These are phyloP conservation scores for Petunia secreta DNA, from an alignment of 257 asterid genomes.

Conservation along the genomic window DNA sequence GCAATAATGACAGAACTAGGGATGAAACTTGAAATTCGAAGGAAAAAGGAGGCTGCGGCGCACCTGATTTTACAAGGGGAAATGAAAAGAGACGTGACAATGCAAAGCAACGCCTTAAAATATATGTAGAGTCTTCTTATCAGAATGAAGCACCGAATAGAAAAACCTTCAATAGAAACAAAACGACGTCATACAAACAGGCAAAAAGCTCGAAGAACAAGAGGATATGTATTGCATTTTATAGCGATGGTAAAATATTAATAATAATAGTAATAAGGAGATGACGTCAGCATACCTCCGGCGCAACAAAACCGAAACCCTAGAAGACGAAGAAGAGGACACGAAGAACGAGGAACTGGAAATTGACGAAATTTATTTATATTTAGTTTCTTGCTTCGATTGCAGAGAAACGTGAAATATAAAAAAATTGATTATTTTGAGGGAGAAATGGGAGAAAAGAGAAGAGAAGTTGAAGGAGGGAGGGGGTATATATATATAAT, in stretches of 20 bases:
- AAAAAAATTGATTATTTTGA: not conserved
- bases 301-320: conserved; percentile 11
- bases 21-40: not conserved
- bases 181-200: conserved; percentile 1
- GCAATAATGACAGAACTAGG: not conserved
- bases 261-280: not conserved
- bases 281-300: conserved; percentile 35
- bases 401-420: conserved; percentile 3
- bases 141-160: not conserved
- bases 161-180: not conserved
- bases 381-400: not conserved
- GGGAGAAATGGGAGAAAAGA: conserved; percentile 11
- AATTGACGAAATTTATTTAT: not conserved
- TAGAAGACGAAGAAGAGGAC: conserved; percentile 35
- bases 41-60: conserved; percentile 11
- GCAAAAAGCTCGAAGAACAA: conserved; percentile 24
- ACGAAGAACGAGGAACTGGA: conserved; percentile 42
- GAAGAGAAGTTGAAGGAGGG: conserved; percentile 18
- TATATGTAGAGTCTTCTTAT: not conserved
- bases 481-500: not conserved
- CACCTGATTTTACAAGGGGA: not conserved
- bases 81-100: conserved; percentile 3
- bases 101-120: not conserved
- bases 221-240: not conserved
- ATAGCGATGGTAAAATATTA: not conserved